Percentiles rank a stretch among this genome's conserved stretches.
phyloP scores from a whole-genome alignment of 2,329 filamentous ascomycete species.

The Thermochaetoides dissita region DNA sequence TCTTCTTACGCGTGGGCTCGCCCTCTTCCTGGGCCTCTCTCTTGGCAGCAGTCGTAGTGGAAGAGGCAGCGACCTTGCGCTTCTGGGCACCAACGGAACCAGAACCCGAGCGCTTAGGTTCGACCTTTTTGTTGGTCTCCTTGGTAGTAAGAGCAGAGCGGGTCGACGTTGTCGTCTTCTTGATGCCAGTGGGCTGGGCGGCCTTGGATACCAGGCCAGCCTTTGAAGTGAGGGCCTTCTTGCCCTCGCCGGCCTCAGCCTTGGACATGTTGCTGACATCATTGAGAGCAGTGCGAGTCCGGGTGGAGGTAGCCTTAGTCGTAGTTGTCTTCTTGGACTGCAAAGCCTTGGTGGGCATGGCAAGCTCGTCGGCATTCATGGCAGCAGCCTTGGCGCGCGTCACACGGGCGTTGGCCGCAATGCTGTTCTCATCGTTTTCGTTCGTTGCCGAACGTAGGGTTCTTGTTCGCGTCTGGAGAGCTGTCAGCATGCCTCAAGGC shows the following conservation, averaged over 20 bases:
- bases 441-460: slow-evolving; percentile 66
- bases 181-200: slow-evolving; percentile 65
- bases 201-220: slow-evolving; percentile 62
- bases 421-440: slow-evolving; percentile 86
- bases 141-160: slow-evolving; percentile 38
- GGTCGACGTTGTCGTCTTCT: slow-evolving; percentile 56
- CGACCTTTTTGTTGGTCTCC: slow-evolving; percentile 44
- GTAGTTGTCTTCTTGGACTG: slow-evolving; percentile 54
- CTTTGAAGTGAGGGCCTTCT: slow-evolving; percentile 53
- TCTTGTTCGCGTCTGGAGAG: slow-evolving; percentile 51
- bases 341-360: slow-evolving; percentile 44
- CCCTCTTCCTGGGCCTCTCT: slow-evolving; percentile 50
- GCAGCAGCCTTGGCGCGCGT: slow-evolving; percentile 88
- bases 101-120: slow-evolving; percentile 58
- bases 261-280: slow-evolving; percentile 95
- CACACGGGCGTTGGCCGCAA: slow-evolving; percentile 57
- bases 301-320: slow-evolving; percentile 21
- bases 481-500: slow-evolving; percentile 14
- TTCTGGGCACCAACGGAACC: slow-evolving; percentile 54
- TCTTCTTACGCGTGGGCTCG: slow-evolving; percentile 56
- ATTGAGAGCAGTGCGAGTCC: slow-evolving; percentile 73
- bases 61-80: slow-evolving; percentile 42
- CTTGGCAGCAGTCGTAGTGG: slow-evolving; percentile 42
- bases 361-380: slow-evolving; percentile 48
- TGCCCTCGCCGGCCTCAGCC: slow-evolving; percentile 53